Base-by-base conservation (phyloP, 495 filamentous ascomycete species). In the Xylaria intraflava region DNA sequence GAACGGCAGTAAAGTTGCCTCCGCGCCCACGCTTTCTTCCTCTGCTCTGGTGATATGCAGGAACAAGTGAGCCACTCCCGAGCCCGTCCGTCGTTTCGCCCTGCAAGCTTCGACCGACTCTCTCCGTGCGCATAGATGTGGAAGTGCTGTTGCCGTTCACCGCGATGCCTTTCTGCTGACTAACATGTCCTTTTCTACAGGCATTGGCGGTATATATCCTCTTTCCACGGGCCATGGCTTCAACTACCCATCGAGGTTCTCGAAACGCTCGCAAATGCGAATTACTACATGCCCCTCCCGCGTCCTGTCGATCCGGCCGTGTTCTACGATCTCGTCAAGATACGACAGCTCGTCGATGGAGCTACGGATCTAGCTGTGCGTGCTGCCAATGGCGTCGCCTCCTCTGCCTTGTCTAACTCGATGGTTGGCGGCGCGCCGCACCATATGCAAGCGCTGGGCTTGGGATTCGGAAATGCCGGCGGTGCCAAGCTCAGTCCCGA, bases 191-290 rank as follows among this genome's bases (percentile, higher is more conserved):
- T 42, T 4, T 24, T 16, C 16, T 24, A 9, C 48, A 90, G 86
- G 60, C 86, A 90, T 70, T 90, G 86, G 86, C 78, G 83, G 39
- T 87, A 89, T 64, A 91, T 91, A 48, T 89, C 86, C 17, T 83
- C 86, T 45, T 91, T 88, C 60, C 87, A 91, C 65, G 87, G 87
- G 14, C 86, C 86, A 56, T 91, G 87, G 87, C 80, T 90, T n/a
- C 87, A 91, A 67, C 71, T 91, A 27, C 86, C 87, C n/a, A 80
- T 81, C 56, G 87, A 90, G 69, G 78, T 89, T 48, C 83, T 91
- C 67, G 86, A 88, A 62, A 82, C 78, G 12, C 79, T 91, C 40
- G 87, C 88, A 12, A 80, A 88, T 65, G 83, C 75, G 62, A 91
- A 90, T 68, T 89, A 87, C 70, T 81, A 84, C 53, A 81, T 83